Evolutionary conservation across 2,329 filamentous ascomycete species (phyloP).

Genomic region (Sporothrix humicola): DNA sequence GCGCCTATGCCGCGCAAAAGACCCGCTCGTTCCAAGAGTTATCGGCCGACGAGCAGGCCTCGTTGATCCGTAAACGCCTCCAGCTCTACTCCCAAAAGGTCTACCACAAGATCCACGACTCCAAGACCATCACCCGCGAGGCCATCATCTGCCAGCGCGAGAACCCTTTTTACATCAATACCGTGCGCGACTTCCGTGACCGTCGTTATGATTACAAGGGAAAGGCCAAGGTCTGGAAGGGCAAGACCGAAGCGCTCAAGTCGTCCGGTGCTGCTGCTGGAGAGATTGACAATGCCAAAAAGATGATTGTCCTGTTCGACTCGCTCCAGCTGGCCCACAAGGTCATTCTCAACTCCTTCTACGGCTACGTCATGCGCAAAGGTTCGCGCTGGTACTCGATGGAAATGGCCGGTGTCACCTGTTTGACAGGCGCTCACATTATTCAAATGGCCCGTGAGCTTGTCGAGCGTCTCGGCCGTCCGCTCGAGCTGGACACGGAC

Average conservation of each 20-base stretch:
- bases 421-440: constrained; percentile 92
- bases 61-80: constrained; percentile 80
- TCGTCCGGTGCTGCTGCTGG: constrained; percentile 73
- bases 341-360: constrained; percentile 98
- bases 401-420: constrained; percentile 99
- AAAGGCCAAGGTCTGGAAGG: constrained; percentile 97
- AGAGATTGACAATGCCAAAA: constrained; percentile 93
- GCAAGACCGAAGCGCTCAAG: constrained; percentile 87
- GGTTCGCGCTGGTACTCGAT: constrained; percentile 98
- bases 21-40: constrained; percentile 79
- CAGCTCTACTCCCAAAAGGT: constrained; percentile 97
- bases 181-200: constrained; percentile 94
- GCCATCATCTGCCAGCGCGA: constrained; percentile 98
- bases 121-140: constrained; percentile 88
- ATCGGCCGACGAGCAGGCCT: constrained; percentile 79
- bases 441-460: constrained; percentile 95
- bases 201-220: constrained; percentile 98
- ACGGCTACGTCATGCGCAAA: constrained; percentile 99
- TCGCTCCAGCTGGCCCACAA: constrained; percentile 97
- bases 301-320: constrained; percentile 97
- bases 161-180: constrained; percentile 98
- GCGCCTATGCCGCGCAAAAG: constrained; percentile 65
- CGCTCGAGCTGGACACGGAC: constrained; percentile 93
- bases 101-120: constrained; percentile 98
- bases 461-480: constrained; percentile 90